These are phyloP conservation scores for Claviceps pusilla DNA, from an alignment of 2,329 filamentous ascomycete genomes.

Conservation along the genomic window DNA sequence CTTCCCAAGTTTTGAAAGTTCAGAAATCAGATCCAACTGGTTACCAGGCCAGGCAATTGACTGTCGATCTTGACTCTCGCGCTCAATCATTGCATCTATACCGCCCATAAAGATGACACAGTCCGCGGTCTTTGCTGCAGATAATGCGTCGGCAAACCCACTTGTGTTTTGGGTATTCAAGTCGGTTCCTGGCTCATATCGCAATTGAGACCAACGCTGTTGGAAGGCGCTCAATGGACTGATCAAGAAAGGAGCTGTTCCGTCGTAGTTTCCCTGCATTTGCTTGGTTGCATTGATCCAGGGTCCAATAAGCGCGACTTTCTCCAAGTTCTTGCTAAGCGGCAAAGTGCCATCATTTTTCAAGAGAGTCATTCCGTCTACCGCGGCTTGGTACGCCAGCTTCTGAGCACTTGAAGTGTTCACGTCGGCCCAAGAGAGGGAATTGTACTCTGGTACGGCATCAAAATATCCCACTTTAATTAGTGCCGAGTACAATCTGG, in stretches of 20 bases:
- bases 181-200: neutral
- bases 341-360: slow-evolving; percentile 40
- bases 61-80: slow-evolving; percentile 36
- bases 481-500: slow-evolving; percentile 38
- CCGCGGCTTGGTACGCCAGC: slow-evolving; percentile 40
- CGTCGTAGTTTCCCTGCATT: slow-evolving; percentile 12
- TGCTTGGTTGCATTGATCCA: slow-evolving; percentile 24
- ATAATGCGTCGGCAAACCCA: neutral
- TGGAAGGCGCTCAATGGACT: slow-evolving; percentile 5
- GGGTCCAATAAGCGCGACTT: slow-evolving; percentile 17
- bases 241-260: slow-evolving; percentile 11
- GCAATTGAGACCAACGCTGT: neutral
- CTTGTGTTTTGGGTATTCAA: neutral
- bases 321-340: slow-evolving; percentile 17
- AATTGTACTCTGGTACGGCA: slow-evolving; percentile 30
- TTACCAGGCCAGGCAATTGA: slow-evolving; percentile 35
- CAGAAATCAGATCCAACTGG: slow-evolving; percentile 34
- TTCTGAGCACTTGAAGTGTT: slow-evolving; percentile 35
- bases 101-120: slow-evolving; percentile 40
- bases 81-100: slow-evolving; percentile 36
- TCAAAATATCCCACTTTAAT: slow-evolving; percentile 45
- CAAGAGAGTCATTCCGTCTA: slow-evolving; percentile 31
- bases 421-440: slow-evolving; percentile 40
- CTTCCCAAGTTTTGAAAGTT: slow-evolving; percentile 24
- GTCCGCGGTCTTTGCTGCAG: slow-evolving; percentile 16